phyloP scores from a whole-genome alignment of 2,329 filamentous ascomycete species.

The Aureobasidium sp. region DNA sequence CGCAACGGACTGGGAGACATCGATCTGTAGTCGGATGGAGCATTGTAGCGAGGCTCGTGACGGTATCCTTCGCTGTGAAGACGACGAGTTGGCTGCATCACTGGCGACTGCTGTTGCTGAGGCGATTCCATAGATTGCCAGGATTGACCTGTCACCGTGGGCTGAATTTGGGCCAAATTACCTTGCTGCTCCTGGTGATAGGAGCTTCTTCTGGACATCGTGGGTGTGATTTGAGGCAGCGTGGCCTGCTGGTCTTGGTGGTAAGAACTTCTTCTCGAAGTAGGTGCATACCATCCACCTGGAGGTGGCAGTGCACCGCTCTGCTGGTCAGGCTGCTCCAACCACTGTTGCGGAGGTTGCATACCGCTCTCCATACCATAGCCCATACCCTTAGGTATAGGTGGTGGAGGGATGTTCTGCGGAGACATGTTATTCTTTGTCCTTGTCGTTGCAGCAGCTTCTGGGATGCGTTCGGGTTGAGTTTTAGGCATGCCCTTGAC shows the following conservation, averaged over 20 bases:
- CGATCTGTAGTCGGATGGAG: conserved; percentile 1
- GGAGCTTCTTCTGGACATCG: background rate
- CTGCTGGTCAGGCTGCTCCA: conserved; percentile 1
- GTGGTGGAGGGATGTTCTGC: conserved; percentile 7
- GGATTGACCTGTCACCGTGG: background rate
- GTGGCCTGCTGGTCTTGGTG: background rate
- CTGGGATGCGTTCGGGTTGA: background rate
- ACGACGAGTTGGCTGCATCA: conserved; percentile 1
- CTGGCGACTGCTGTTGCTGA: background rate
- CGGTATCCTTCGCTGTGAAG: conserved; percentile 20
- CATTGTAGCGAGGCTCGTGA: conserved; percentile 7
- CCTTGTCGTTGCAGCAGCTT: background rate
- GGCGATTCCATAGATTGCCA: background rate
- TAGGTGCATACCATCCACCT: conserved; percentile 21
- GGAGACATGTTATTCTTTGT: conserved; percentile 8
- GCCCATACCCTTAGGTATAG: background rate
- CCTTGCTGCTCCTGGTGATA: background rate
- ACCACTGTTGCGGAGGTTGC: background rate
- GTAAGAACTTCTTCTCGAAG: conserved; percentile 7
- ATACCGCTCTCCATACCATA: background rate
- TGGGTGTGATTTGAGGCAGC: background rate
- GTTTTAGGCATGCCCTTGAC: conserved; percentile 6
- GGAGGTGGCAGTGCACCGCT: conserved; percentile 13
- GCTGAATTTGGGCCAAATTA: background rate
- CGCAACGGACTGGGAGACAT: conserved; percentile 8